Conservation (phyloP, 148 eudicot genomes). For the Arctostaphylos glauca region DNA sequence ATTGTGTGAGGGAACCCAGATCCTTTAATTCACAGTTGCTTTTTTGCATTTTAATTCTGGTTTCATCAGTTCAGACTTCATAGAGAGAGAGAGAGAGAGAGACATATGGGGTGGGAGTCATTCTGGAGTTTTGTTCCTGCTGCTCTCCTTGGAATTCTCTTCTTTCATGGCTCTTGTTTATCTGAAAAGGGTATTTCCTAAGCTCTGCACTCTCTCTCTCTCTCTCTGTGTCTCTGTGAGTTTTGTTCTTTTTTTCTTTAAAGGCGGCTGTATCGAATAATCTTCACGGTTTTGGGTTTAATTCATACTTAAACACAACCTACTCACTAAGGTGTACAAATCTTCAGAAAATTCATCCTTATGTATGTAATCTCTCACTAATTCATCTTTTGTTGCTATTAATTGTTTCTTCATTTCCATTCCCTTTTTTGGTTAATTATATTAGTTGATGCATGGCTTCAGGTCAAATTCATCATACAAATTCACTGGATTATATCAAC, state of each 20-base stretch:
- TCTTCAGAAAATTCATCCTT: not conserved
- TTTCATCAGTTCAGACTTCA: not conserved
- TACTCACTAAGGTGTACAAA: not conserved
- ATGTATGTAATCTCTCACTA: not conserved
- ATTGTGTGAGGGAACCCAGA: not conserved
- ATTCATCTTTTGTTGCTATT: not conserved
- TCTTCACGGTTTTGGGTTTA: not conserved
- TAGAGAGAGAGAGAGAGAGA: not conserved
- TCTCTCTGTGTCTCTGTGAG: not conserved
- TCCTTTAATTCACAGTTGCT: not conserved
- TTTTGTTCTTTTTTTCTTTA: not conserved
- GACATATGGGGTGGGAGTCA: not conserved
- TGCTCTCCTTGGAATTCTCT: slow-evolving; percentile 20
- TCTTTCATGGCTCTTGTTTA: slow-evolving; percentile 30
- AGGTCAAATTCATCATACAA: too few species aligned
- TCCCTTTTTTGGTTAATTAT: too few species aligned
- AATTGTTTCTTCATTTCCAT: too few species aligned
- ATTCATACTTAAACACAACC: not conserved
- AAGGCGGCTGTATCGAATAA: not conserved
- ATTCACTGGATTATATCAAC: too few species aligned
- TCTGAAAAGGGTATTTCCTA: slow-evolving; percentile 37
- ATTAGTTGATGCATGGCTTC: too few species aligned
- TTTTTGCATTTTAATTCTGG: not conserved
- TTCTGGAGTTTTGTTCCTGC: not conserved
- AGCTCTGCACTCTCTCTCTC: not conserved